A percentile compares a stretch with the other conserved stretches of the same genome.
These are phyloP conservation scores for Colletotrichum camelliae DNA, from an alignment of 2,329 filamentous ascomycete genomes.

Conservation along the genomic window DNA sequence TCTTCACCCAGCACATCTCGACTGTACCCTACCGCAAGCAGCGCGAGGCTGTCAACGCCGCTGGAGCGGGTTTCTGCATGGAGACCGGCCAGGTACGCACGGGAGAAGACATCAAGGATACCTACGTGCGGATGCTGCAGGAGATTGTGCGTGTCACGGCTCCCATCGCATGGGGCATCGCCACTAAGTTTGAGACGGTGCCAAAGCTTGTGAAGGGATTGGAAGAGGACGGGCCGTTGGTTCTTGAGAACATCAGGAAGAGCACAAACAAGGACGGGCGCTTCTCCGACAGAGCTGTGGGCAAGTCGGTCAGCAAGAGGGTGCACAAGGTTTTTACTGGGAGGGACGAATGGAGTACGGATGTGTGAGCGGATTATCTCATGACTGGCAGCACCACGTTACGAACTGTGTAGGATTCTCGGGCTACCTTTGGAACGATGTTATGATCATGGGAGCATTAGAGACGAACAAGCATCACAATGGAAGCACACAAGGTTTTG, in stretches of 20 bases:
- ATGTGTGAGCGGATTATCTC: conserved; percentile 43
- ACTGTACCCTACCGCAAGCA: conserved; percentile 73
- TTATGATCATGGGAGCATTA: too few species aligned
- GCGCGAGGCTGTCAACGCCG: conserved; percentile 50
- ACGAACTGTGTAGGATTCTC: not conserved
- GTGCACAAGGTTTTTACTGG: conserved; percentile 66
- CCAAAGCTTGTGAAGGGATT: conserved; percentile 64
- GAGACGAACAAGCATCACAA: too few species aligned
- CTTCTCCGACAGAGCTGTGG: conserved; percentile 58
- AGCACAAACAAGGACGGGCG: conserved; percentile 63
- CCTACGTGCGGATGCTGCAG: conserved; percentile 77
- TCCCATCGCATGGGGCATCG: conserved; percentile 74
- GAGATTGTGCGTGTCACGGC: conserved; percentile 76
- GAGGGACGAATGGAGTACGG: conserved; percentile 58
- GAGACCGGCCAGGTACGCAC: conserved; percentile 76
- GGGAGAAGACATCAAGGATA: conserved; percentile 69
- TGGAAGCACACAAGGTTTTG: not conserved
- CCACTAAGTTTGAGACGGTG: conserved; percentile 63
- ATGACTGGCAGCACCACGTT: not conserved
- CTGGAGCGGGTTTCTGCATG: conserved; percentile 76
- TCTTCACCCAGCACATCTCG: conserved; percentile 80
- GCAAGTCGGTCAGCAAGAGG: conserved; percentile 63
- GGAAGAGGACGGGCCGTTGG: conserved; percentile 60
- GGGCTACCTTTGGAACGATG: too few species aligned
- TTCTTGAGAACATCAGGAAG: conserved; percentile 67